Base-by-base conservation (phyloP, 192 early-diverging fungal species). In the Chytriomyces confervae region DNA sequence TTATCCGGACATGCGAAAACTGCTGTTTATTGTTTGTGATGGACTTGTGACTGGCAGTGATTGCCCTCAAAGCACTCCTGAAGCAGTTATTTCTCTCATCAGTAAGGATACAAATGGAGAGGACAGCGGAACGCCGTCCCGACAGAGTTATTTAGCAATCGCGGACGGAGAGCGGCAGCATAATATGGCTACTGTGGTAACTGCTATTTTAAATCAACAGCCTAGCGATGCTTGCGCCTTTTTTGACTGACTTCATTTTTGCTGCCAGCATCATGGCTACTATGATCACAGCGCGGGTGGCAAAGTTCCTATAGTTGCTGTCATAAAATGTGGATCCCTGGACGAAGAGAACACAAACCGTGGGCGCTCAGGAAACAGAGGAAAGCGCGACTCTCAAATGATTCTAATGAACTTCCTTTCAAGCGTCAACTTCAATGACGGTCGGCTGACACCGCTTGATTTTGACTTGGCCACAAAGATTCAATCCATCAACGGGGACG, bases 301-400 rank as follows among this genome's bases (percentile, higher is more conserved):
- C 5, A 62, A 76, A 62, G 70, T 86, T 65, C 86, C 85, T 6
- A 84, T 81, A 1, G 81, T 88, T 48, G 66, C 86, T 48, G 69
- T 88, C 75, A 83, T 86, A 47, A 88, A 88, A 69, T 80, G 78
- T 71, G 86, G 86, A 16, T 80, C 75, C 6, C 50, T 73, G 50
- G 76, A 75, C 8, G 84, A 85, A 75, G 27, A 64, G 50, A 65
- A 44, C 11, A 63, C 81, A n/a, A 79, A 83, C 27, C 46, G 47
- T 36, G 50, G 70, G n/a, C 85, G 86, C 77, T 84, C 86, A 11
- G 86, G 86, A 13, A 88, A 88, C 72, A 65, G 96, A 75, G 96
- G 96, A 53, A 98, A 98, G 86, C 91, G 96, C 48, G 97, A 98
- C 83, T 95, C 94, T 23, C 97, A 98, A 83, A 91, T 98, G 65